These are phyloP conservation scores for Pythium oligandrum DNA, from an alignment of 352 stramenopile species.

Conservation along the genomic window DNA sequence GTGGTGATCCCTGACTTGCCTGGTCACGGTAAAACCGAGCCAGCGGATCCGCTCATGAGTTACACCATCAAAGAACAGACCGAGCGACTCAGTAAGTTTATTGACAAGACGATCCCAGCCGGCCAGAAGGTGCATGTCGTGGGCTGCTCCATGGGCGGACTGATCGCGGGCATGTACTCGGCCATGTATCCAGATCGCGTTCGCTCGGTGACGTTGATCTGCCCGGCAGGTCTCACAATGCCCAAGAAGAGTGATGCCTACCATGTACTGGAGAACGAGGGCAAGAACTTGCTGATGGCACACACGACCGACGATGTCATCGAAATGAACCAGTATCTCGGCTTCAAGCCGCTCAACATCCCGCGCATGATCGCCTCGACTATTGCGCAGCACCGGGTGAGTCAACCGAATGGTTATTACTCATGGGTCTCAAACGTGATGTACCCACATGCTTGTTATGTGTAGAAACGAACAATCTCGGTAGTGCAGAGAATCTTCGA, in stretches of 20 bases:
- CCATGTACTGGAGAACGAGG: constrained; percentile 53
- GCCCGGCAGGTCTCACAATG: constrained; percentile 67
- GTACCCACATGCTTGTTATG: no score
- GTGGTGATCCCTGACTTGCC: constrained; percentile 69
- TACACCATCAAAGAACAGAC: constrained; percentile 57
- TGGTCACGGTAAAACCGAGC: constrained; percentile 56
- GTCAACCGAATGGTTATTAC: background rate
- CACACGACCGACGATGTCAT: constrained; percentile 52
- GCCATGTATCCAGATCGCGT: constrained; percentile 51
- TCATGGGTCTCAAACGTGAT: no score
- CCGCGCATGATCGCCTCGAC: constrained; percentile 26
- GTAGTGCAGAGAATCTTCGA: constrained; percentile 35
- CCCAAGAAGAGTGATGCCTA: constrained; percentile 51
- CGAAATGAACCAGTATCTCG: constrained; percentile 48
- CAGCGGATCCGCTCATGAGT: constrained; percentile 31
- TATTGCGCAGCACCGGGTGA: background rate
- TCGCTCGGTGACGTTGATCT: constrained; percentile 67
- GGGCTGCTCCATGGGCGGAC: constrained; percentile 73
- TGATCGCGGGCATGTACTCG: constrained; percentile 68
- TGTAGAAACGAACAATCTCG: background rate
- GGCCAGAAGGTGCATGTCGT: constrained; percentile 67
- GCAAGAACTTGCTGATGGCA: constrained; percentile 59
- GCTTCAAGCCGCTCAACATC: constrained; percentile 23
- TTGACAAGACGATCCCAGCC: constrained; percentile 37
- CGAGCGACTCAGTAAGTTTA: constrained; percentile 46